These are phyloP conservation scores for Clathrospora elynae DNA, from an alignment of 2,329 filamentous ascomycete species.

Conservation along the genomic window DNA sequence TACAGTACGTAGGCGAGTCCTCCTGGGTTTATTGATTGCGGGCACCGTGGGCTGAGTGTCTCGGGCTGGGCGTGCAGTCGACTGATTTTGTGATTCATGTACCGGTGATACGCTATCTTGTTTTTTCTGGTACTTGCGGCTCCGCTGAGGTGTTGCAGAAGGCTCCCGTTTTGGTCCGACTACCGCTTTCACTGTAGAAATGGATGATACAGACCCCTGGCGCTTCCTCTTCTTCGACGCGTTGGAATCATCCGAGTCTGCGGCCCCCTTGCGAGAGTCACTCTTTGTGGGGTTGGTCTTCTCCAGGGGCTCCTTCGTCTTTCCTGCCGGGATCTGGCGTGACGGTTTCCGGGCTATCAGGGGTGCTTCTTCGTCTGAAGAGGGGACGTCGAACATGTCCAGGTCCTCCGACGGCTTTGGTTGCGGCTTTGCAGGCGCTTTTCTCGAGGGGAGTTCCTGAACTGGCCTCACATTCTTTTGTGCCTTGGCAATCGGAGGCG, in stretches of 20 bases:
- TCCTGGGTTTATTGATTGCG: constrained; percentile 32
- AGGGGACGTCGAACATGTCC: constrained; percentile 35
- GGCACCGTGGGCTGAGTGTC: constrained; percentile 7
- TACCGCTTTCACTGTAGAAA: constrained; percentile 13
- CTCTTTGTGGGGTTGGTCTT: neutral
- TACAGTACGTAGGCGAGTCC: constrained; percentile 33
- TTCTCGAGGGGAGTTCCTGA: constrained; percentile 8
- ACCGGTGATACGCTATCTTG: constrained; percentile 25
- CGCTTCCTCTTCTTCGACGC: constrained; percentile 42
- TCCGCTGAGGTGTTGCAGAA: constrained; percentile 20
- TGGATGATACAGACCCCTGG: constrained; percentile 26
- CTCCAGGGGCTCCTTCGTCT: constrained; percentile 15
- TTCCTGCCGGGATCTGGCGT: constrained; percentile 17
- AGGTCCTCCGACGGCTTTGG: constrained; percentile 10
- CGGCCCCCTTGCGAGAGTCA: constrained; percentile 14
- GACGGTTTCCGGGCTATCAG: constrained; percentile 22
- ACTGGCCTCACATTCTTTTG: constrained; percentile 11
- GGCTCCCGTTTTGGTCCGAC: constrained; percentile 11
- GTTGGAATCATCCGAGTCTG: constrained; percentile 39
- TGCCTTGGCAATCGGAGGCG: constrained; percentile 8
- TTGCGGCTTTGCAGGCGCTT: constrained; percentile 7
- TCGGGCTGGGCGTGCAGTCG: neutral
- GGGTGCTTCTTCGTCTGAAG: constrained; percentile 33
- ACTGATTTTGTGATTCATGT: constrained; percentile 4
- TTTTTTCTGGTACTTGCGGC: constrained; percentile 37